Percentiles rank a stretch among this genome's conserved stretches.
phyloP scores from a whole-genome alignment of 1,284 basidiomycete species.

The Cryptococcus maquisensis region DNA sequence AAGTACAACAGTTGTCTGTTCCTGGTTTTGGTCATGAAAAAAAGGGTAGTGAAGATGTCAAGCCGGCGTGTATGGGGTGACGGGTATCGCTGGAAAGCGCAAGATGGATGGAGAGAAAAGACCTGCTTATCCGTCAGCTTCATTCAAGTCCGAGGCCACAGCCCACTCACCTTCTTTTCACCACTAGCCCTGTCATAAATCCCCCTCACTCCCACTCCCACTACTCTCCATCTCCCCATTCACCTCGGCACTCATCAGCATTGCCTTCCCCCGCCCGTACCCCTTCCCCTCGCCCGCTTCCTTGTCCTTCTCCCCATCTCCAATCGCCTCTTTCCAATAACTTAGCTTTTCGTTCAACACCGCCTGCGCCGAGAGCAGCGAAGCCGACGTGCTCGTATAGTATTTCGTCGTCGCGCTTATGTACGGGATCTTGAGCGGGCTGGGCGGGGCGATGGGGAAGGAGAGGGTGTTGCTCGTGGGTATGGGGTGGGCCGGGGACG shows the following conservation, averaged over 20 bases:
- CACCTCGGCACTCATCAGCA: conserved; percentile 24
- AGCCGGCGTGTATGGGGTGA: no score
- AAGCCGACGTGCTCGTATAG: conserved; percentile 17
- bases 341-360: conserved; percentile 23
- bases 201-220: not conserved
- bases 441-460: conserved; percentile 1
- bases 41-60: no score
- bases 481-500: conserved; percentile 4
- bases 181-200: conserved; percentile 1
- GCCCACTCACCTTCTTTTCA: not conserved
- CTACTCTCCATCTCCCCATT: conserved; percentile 12
- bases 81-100: no score
- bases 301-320: conserved; percentile 29
- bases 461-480: conserved; percentile 6
- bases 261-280: conserved; percentile 28
- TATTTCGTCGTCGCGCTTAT: conserved; percentile 17
- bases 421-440: not conserved
- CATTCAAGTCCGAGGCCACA: not conserved
- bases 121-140: not conserved
- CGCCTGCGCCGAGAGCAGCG: conserved; percentile 17
- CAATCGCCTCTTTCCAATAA: conserved; percentile 30
- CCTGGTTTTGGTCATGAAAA: no score
- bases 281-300: conserved; percentile 25
- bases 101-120: not conserved
- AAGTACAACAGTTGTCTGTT: no score